Conservation (phyloP, 768 basidiomycete genomes). For the Austroboletus eburneus region DNA sequence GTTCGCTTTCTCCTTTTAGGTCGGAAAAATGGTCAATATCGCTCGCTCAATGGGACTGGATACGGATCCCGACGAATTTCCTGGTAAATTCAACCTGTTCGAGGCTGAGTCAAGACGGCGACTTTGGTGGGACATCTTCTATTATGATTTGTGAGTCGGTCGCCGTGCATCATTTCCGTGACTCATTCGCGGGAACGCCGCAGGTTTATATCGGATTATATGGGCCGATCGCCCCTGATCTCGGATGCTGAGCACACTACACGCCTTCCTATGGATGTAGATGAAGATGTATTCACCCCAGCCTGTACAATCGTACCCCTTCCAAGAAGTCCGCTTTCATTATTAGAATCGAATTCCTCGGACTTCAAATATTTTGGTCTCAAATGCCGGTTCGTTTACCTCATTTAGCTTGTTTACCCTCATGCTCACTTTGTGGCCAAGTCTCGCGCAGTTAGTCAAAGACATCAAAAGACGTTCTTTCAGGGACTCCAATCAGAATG, state of each 20-base stretch:
- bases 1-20: conserved; percentile 30
- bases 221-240: conserved; percentile 61
- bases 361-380: conserved; percentile 48
- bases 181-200: conserved; percentile 11
- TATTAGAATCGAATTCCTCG: conserved; percentile 27
- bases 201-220: conserved; percentile 68
- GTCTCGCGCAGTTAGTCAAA: conserved; percentile 62
- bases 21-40: conserved; percentile 66
- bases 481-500: conserved; percentile 36
- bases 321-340: conserved; percentile 27
- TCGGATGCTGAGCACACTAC: conserved; percentile 52
- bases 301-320: conserved; percentile 43
- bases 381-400: conserved; percentile 52
- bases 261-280: conserved; percentile 52
- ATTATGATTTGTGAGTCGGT: conserved; percentile 68
- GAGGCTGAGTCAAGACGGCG: conserved; percentile 51
- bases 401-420: background rate
- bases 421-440: conserved; percentile 22
- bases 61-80: conserved; percentile 52
- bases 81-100: conserved; percentile 44
- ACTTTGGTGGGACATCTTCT: conserved; percentile 79
- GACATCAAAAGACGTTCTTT: conserved; percentile 50
- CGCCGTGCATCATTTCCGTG: background rate
- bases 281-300: conserved; percentile 49
- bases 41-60: conserved; percentile 63